A percentile compares a stretch with the other conserved stretches of the same genome.
These are phyloP conservation scores for Kwoniella dendrophila DNA, from an alignment of 768 basidiomycete genomes.

Conservation along the genomic window DNA sequence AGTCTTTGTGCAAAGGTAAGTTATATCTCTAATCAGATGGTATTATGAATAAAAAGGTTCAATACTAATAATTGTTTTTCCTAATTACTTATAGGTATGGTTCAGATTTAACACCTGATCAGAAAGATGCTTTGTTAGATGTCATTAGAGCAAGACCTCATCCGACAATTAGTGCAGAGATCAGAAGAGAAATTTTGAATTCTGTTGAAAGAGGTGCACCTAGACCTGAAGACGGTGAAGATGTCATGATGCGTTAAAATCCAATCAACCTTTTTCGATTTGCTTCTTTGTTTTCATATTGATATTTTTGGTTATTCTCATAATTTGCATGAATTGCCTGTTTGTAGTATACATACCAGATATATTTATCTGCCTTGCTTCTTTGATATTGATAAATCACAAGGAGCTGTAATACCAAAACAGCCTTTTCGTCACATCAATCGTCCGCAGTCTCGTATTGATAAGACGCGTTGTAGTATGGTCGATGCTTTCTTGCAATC, in stretches of 20 bases:
- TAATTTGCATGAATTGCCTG: not conserved
- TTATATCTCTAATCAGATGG: slow-evolving; percentile 8
- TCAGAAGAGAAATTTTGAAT: slow-evolving; percentile 83
- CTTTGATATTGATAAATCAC: too few relatives aligned
- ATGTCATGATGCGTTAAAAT: slow-evolving; percentile 46
- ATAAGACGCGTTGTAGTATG: too few relatives aligned
- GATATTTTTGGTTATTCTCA: not conserved
- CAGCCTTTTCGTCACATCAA: too few relatives aligned
- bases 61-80: not conserved
- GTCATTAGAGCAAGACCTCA: slow-evolving; percentile 85
- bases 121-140: slow-evolving; percentile 95
- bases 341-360: not conserved
- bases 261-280: not conserved
- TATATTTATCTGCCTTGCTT: too few relatives aligned
- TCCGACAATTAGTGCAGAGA: slow-evolving; percentile 82
- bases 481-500: too few relatives aligned
- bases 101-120: slow-evolving; percentile 90
- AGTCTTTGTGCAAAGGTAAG: slow-evolving; percentile 86
- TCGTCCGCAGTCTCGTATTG: too few relatives aligned
- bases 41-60: too few relatives aligned
- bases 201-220: slow-evolving; percentile 84
- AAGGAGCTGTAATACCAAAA: too few relatives aligned
- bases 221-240: slow-evolving; percentile 64
- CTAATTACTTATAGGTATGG: slow-evolving; percentile 70
- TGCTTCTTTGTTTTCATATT: too few relatives aligned